Percentiles rank a stretch among this genome's conserved stretches.
These are phyloP conservation scores for Erythrobasidium hasegawianum DNA, from an alignment of 1,284 basidiomycete species.

Conservation along the genomic window DNA sequence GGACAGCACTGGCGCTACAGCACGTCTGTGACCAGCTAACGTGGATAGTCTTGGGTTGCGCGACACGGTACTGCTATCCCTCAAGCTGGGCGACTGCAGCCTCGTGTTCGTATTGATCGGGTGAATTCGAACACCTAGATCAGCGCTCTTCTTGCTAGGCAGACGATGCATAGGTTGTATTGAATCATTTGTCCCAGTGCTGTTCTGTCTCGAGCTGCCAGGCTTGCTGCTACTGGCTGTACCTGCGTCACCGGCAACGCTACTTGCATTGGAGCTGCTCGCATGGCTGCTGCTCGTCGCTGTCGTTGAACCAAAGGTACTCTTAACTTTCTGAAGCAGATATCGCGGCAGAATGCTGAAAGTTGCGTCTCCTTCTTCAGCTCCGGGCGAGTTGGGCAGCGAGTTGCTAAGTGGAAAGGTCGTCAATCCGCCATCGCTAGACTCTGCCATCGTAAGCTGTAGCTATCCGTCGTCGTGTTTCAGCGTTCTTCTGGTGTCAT, in stretches of 20 bases:
- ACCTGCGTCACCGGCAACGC: background rate
- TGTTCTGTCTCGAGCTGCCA: background rate
- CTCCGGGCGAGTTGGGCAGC: constrained; percentile 7
- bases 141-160: too few species aligned
- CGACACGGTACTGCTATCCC: constrained; percentile 30
- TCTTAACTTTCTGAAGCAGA: constrained; percentile 33
- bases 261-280: background rate
- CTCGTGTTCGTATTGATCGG: background rate
- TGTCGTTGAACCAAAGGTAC: constrained; percentile 15
- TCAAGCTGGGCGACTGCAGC: constrained; percentile 11
- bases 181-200: too few species aligned
- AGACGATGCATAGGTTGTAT: too few species aligned
- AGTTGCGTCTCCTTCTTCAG: constrained; percentile 22
- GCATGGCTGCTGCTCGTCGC: constrained; percentile 15
- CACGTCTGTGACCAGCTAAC: background rate
- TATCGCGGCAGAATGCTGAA: constrained; percentile 34
- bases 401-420: constrained; percentile 23
- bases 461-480: background rate
- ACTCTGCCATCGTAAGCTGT: background rate
- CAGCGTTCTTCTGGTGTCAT: background rate
- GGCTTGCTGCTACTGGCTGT: background rate
- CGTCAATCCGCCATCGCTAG: constrained; percentile 16
- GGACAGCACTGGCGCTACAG: constrained; percentile 19
- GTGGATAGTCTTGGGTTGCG: constrained; percentile 18
- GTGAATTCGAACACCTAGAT: background rate